These are phyloP conservation scores for Ustilaginoidea virens DNA, from an alignment of 2,329 filamentous ascomycete species.

Conservation along the genomic window DNA sequence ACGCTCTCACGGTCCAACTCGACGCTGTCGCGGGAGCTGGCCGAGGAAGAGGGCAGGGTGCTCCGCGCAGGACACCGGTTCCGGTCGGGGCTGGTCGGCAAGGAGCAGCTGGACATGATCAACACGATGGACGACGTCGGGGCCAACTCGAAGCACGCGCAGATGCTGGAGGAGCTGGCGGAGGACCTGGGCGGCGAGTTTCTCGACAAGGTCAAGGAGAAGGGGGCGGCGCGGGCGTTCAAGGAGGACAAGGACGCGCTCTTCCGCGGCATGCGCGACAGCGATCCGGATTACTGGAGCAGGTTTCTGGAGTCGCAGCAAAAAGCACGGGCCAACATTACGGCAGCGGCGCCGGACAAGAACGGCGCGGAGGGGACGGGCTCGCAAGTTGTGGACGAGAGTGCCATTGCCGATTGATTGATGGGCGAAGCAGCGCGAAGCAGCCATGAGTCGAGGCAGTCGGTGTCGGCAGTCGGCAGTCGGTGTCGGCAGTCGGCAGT, in stretches of 20 bases:
- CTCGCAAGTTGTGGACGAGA: conserved; percentile 18
- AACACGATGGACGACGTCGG: conserved; percentile 32
- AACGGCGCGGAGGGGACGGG: conserved; percentile 7
- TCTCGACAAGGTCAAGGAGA: conserved; percentile 35
- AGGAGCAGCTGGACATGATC: conserved; percentile 35
- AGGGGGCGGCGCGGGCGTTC: conserved; percentile 47
- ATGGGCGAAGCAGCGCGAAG: no score
- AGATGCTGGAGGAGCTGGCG: conserved; percentile 45
- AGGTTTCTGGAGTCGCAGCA: conserved; percentile 46
- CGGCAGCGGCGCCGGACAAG: conserved; percentile 13
- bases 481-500: no score
- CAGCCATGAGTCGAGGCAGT: no score
- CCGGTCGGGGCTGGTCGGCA: conserved; percentile 35
- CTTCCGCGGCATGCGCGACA: conserved; percentile 33
- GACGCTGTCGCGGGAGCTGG: conserved; percentile 35
- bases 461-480: no score
- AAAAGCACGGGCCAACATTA: conserved; percentile 40
- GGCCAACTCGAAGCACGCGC: conserved; percentile 32
- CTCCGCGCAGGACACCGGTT: conserved; percentile 41
- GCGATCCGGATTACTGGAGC: conserved; percentile 52
- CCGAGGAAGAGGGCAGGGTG: conserved; percentile 40
- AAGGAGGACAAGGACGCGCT: conserved; percentile 39
- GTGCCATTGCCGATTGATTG: conserved; percentile 26
- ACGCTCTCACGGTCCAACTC: conserved; percentile 36
- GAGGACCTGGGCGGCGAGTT: conserved; percentile 46